These are phyloP conservation scores for Fusarium musae DNA, from an alignment of 2,329 filamentous ascomycete species.

Conservation along the genomic window DNA sequence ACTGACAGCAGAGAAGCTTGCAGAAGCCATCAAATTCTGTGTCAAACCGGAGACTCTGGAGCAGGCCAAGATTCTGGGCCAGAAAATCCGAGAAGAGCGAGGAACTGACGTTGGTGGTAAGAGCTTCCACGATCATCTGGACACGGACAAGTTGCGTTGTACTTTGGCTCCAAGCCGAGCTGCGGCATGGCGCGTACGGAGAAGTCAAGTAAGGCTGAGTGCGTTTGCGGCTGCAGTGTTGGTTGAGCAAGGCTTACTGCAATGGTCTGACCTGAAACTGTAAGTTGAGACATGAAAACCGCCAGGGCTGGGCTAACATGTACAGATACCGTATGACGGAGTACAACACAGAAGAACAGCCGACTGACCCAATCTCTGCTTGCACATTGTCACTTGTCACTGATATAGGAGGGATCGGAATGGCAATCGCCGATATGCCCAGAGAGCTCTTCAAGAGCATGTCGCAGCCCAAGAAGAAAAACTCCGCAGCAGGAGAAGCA, in stretches of 20 bases:
- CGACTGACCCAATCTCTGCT: conserved; percentile 81
- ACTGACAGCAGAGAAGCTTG: conserved; percentile 73
- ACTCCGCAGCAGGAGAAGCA: not conserved
- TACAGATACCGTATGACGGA: conserved; percentile 66
- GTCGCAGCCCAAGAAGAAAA: conserved; percentile 36
- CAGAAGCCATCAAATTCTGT: conserved; percentile 70
- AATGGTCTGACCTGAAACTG: conserved; percentile 78
- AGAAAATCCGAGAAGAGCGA: conserved; percentile 73
- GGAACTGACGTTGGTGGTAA: conserved; percentile 72
- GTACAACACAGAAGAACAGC: conserved; percentile 82
- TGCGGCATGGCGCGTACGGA: conserved; percentile 80
- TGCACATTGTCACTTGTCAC: conserved; percentile 82
- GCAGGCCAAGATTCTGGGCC: conserved; percentile 67
- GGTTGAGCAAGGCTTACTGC: conserved; percentile 70
- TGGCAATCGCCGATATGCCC: conserved; percentile 82
- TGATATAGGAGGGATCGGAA: conserved; percentile 82
- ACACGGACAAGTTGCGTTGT: conserved; percentile 75
- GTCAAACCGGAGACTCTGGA: conserved; percentile 68
- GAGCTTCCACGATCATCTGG: conserved; percentile 77
- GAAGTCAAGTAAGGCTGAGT: conserved; percentile 74
- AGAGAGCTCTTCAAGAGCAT: conserved; percentile 63
- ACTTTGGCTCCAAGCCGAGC: conserved; percentile 72
- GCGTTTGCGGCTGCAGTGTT: conserved; percentile 77
- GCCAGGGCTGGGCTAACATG: conserved; percentile 6
- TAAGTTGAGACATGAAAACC: conserved; percentile 53